phyloP scores from a whole-genome alignment of 2,329 filamentous ascomycete species.

The Chaetomium olivaceum region DNA sequence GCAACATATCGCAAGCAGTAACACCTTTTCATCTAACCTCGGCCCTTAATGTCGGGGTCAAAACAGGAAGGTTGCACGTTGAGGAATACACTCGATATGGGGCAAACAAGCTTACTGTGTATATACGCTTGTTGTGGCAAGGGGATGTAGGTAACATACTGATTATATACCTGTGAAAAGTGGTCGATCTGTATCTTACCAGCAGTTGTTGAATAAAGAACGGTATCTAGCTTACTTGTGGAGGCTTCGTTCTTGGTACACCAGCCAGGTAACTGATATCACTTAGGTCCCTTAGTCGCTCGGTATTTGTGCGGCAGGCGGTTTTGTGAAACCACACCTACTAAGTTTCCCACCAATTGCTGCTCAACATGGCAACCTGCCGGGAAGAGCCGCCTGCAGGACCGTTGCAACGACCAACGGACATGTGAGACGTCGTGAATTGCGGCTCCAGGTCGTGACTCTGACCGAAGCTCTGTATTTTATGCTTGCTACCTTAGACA shows the following conservation, averaged over 20 bases:
- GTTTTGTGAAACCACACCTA: neutral
- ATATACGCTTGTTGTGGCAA: neutral
- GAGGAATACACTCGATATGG: neutral
- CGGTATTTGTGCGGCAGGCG: neutral
- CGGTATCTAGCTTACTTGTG: too few relatives aligned
- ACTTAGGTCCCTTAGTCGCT: neutral
- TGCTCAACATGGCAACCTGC: neutral
- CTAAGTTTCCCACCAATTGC: neutral
- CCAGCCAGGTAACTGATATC: neutral
- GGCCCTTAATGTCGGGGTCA: neutral
- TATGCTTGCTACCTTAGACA: too few relatives aligned
- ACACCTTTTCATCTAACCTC: neutral
- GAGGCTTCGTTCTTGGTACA: too few relatives aligned
- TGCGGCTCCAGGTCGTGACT: neutral
- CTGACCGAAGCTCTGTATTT: neutral
- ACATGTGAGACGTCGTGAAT: neutral
- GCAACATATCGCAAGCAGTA: neutral
- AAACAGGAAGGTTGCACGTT: neutral
- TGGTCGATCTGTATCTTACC: neutral
- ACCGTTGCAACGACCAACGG: slow-evolving; percentile 6
- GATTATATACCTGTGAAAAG: neutral
- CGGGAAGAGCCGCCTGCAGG: slow-evolving; percentile 4
- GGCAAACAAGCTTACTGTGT: neutral
- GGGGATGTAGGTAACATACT: neutral
- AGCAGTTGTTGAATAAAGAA: neutral